Evolutionary conservation across 176 grass and related monocot genomes (phyloP).

Genomic region (Stipa capillata): DNA sequence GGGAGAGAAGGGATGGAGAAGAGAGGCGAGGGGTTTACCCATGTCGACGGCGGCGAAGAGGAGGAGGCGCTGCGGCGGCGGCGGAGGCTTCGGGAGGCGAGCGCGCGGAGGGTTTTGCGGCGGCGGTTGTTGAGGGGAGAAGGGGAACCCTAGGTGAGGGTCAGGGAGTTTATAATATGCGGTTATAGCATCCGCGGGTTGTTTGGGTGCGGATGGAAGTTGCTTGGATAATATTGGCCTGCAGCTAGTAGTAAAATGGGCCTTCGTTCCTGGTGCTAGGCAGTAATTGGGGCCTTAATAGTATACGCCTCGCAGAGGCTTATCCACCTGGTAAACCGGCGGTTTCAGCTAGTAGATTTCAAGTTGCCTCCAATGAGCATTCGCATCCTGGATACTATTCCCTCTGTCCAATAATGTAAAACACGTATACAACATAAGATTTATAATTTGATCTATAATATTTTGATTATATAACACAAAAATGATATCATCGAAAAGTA

Average conservation of each 20-base stretch:
- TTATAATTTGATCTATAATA: too few relatives aligned
- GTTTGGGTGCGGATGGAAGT: neutral
- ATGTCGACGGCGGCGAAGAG: constrained; percentile 6
- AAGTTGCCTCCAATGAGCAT: too few relatives aligned
- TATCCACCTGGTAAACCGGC: too few relatives aligned
- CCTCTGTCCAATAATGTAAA: too few relatives aligned
- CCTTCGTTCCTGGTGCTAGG: neutral
- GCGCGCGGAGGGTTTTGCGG: neutral
- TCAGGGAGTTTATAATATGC: neutral
- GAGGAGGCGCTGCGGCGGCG: neutral
- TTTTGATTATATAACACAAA: too few relatives aligned
- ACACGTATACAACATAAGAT: too few relatives aligned
- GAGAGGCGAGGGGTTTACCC: neutral
- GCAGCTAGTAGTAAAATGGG: rapidly evolving
- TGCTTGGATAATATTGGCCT: neutral
- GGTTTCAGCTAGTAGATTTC: too few relatives aligned
- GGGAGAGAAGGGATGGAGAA: rapidly evolving
- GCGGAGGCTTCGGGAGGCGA: neutral
- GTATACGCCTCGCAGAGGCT: too few relatives aligned
- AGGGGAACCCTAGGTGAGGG: constrained; percentile 18
- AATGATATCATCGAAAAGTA: too few relatives aligned
- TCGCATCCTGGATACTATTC: too few relatives aligned
- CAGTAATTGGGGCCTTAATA: neutral
- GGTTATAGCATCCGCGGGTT: neutral
- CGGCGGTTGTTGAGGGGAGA: constrained; percentile 10